Conservation (phyloP, 2,329 filamentous ascomycete genomes). For the Daldinia eschscholtzii region DNA sequence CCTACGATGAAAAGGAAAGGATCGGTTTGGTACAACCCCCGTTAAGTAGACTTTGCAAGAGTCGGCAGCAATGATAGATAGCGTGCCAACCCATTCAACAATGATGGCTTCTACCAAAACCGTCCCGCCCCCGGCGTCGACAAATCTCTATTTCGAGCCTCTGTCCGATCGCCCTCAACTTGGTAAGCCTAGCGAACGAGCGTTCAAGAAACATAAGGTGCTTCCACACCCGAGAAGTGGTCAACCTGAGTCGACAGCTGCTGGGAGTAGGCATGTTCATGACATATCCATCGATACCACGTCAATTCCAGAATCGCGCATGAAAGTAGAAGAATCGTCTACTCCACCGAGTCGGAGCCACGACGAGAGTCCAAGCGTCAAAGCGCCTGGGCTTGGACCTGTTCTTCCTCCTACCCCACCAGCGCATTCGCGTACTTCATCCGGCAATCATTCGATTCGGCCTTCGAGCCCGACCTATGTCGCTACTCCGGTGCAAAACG, state of each 20-base stretch:
- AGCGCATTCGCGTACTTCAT: slow-evolving; percentile 69
- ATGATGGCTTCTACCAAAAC: slow-evolving; percentile 51
- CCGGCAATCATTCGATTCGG: slow-evolving; percentile 61
- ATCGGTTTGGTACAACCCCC: slow-evolving; percentile 42
- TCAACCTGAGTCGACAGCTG: slow-evolving; percentile 34
- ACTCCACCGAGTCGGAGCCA: slow-evolving; percentile 59
- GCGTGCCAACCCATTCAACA: slow-evolving; percentile 37
- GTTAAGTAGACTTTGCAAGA: slow-evolving; percentile 33
- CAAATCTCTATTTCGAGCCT: slow-evolving; percentile 51
- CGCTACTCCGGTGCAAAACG: slow-evolving; percentile 56
- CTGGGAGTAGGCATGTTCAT: slow-evolving; percentile 41
- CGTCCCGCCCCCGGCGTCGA: slow-evolving; percentile 48
- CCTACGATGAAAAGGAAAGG: slow-evolving; percentile 44
- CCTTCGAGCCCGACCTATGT: slow-evolving; percentile 58
- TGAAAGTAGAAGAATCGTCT: slow-evolving; percentile 49
- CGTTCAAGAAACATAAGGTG: slow-evolving; percentile 57
- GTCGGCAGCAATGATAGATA: slow-evolving; percentile 10
- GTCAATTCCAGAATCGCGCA: slow-evolving; percentile 43
- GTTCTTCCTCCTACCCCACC: slow-evolving; percentile 74
- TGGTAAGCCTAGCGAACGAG: slow-evolving; percentile 46
- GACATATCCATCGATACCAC: slow-evolving; percentile 50
- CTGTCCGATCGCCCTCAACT: slow-evolving; percentile 46
- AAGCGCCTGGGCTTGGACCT: slow-evolving; percentile 57
- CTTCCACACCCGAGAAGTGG: slow-evolving; percentile 55
- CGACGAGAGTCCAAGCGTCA: slow-evolving; percentile 59